Conservation (phyloP, 352 stramenopile species). For the Pythium monospermum region DNA sequence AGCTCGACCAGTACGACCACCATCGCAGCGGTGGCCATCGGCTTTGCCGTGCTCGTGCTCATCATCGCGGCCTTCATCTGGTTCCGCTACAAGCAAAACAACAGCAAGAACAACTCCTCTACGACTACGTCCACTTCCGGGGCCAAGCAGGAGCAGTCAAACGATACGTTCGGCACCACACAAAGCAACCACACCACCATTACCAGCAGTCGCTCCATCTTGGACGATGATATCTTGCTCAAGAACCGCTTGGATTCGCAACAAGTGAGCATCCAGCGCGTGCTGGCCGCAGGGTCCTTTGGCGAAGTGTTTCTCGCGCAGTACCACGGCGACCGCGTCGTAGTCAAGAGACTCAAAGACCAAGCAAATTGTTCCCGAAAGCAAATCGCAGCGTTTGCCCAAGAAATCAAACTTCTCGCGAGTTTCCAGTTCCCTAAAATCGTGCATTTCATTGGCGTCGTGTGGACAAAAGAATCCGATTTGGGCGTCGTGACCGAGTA, state of each 20-base stretch:
- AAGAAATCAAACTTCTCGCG: constrained; percentile 61
- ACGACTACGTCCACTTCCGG: too few relatives aligned
- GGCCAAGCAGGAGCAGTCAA: too few relatives aligned
- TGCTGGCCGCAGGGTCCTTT: neutral
- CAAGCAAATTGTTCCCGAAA: neutral
- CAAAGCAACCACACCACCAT: too few relatives aligned
- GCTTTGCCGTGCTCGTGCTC: neutral
- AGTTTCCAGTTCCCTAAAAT: constrained; percentile 52
- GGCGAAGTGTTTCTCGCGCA: constrained; percentile 1
- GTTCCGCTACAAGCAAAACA: neutral
- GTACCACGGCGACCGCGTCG: neutral
- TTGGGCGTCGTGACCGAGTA: constrained; percentile 59
- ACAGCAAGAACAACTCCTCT: too few relatives aligned
- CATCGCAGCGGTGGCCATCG: neutral
- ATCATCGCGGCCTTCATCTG: neutral
- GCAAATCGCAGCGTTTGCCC: constrained; percentile 44
- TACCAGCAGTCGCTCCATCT: neutral
- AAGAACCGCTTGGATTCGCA: neutral
- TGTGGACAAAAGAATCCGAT: constrained; percentile 52
- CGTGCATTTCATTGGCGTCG: constrained; percentile 65
- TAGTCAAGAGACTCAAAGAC: constrained; percentile 1
- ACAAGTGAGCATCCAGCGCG: neutral
- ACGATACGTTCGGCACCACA: too few relatives aligned
- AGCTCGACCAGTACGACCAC: neutral
- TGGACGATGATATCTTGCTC: neutral